Conservation (phyloP, 2,329 filamentous ascomycete genomes). For the Neopestalotiopsis clavispora region DNA sequence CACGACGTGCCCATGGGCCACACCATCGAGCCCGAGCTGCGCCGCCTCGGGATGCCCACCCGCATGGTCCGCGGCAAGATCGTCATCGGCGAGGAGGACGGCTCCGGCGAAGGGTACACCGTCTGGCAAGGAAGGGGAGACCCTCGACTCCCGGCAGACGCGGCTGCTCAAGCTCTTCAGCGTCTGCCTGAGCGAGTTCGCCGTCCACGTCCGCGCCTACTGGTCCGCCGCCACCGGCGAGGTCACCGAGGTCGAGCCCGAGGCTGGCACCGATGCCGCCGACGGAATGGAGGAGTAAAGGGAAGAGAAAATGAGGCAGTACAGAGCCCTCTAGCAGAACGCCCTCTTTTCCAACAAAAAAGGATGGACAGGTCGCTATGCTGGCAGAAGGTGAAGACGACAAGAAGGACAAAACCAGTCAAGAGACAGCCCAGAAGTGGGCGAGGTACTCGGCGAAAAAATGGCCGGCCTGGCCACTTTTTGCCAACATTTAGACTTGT, state of each 20-base stretch:
- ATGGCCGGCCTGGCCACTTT: not conserved
- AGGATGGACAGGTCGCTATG: not conserved
- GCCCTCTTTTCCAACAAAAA: not conserved
- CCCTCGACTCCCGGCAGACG: constrained; percentile 89
- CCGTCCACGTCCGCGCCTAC: constrained; percentile 77
- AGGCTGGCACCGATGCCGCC: constrained; percentile 31
- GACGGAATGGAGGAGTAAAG: not conserved
- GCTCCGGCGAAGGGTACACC: constrained; percentile 61
- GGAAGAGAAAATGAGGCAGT: not conserved
- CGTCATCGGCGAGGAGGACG: constrained; percentile 66
- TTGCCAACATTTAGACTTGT: not conserved
- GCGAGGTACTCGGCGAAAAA: not conserved
- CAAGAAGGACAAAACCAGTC: not conserved
- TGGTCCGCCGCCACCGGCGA: constrained; percentile 65
- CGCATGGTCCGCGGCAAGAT: constrained; percentile 88
- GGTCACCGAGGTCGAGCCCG: constrained; percentile 59
- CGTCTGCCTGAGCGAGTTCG: constrained; percentile 89
- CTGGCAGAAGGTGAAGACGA: not conserved
- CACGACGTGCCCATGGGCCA: constrained; percentile 88
- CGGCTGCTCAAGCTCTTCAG: constrained; percentile 93
- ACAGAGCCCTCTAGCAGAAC: too few relatives aligned
- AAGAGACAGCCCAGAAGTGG: not conserved
- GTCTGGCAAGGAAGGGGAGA: constrained; percentile 88
- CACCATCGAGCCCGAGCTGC: constrained; percentile 86
- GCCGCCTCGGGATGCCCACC: constrained; percentile 88